phyloP scores from a whole-genome alignment of 805 yeast genomes.

The Myxozyma monticola region DNA sequence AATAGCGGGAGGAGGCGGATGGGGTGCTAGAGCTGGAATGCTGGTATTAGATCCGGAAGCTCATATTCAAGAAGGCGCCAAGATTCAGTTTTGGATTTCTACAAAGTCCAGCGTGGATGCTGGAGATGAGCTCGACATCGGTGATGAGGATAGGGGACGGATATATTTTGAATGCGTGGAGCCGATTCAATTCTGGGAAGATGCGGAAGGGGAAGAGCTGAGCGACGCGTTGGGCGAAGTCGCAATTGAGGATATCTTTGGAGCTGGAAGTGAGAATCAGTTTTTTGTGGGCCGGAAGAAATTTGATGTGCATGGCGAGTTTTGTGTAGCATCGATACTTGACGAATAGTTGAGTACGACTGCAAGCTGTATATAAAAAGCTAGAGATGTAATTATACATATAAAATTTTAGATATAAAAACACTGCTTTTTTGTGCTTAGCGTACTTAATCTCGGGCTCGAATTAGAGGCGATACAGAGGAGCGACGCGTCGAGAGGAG shows the following conservation, averaged over 20 bases:
- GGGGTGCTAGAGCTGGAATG: conserved; percentile 69
- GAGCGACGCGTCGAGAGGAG: no score
- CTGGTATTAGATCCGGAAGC: conserved; percentile 67
- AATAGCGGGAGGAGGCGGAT: conserved; percentile 73
- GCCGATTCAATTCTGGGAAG: conserved; percentile 23
- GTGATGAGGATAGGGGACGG: conserved; percentile 5
- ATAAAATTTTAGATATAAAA: neutral
- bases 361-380: neutral
- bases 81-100: conserved; percentile 43
- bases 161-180: conserved; percentile 27
- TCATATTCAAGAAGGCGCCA: conserved; percentile 46
- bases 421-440: neutral
- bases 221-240: conserved; percentile 9
- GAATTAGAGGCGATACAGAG: no score
- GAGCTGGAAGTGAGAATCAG: conserved; percentile 27
- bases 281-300: conserved; percentile 17
- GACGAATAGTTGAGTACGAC: neutral
- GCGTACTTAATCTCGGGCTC: no score
- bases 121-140: conserved; percentile 6
- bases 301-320: conserved; percentile 29
- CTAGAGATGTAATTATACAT: neutral
- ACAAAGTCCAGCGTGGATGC: neutral
- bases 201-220: neutral
- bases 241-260: conserved; percentile 23
- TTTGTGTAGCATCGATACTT: conserved; percentile 22